Evolutionary conservation across 306 rosid genomes (phyloP), one percentile per base, ranked within the genome.

Genomic region (Fragaria nilgerrensis): DNA sequence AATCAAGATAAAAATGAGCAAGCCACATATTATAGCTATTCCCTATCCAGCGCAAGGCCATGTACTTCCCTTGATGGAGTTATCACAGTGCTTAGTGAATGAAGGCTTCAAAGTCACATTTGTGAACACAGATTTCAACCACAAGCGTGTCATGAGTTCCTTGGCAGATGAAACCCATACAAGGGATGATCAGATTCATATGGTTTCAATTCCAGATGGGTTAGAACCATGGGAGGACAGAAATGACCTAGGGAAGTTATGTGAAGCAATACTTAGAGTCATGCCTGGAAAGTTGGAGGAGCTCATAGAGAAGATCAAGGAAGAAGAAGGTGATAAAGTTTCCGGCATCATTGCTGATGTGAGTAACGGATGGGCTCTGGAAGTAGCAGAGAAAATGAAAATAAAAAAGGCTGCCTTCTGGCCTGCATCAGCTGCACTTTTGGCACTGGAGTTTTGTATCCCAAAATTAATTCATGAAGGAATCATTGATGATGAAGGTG

Each of bases 21-120:
- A 37, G 3, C 77, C 78, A 14, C 91, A 87, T 44, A 77, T 86
- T 29, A 25, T 88, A 32, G 90, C 80, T 47, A 25, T 90, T 27
- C 96, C 96, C 73, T 87, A 56, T 77, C 92, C 93, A 5, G 96
- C 76, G 22, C 97, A 90, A 87, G 97, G 97, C 37, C 97, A 89
- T 86, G 92, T 89, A 72, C 87, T 87, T 73, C 93, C 93, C 20
- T 48, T 92, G 19, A 84, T 90, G 85, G 91, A 88, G 43, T 39
- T 90, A 16, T 90, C 88, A 2, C 77, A 78, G 34, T 50, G 80
- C 87, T 79, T 92, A 43, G 87, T 37, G 29, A 62, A 86, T 70
- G 85, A 90, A 0, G 92, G 89, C 20, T 83, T 88, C 80, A 84
- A 86, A 73, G 79, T 90, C 79, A 88, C 90, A 1, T 90, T 90